A percentile compares a stretch with the other conserved stretches of the same genome.
Evolutionary conservation across 1,284 basidiomycete species (phyloP).

Genomic region (Chalciporus sp.): DNA sequence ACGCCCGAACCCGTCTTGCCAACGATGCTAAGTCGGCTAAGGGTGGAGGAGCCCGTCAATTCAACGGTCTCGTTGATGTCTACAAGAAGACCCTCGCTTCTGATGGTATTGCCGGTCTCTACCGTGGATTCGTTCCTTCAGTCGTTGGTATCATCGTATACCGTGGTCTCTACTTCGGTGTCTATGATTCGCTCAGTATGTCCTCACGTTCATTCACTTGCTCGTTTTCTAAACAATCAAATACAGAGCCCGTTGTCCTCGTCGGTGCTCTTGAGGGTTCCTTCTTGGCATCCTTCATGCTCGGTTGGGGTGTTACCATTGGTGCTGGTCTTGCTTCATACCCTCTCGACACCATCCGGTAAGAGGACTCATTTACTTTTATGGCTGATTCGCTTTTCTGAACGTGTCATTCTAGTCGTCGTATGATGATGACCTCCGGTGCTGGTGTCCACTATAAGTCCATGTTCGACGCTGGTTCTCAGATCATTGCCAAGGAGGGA

Average conservation of each 20-base stretch:
- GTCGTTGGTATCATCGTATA: conserved; percentile 96
- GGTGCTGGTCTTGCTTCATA: conserved; percentile 96
- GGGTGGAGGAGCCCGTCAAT: conserved; percentile 89
- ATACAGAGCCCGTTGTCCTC: conserved; percentile 85
- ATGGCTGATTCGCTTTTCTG: background rate
- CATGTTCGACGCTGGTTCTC: conserved; percentile 85
- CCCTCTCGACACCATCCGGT: conserved; percentile 93
- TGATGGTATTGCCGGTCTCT: conserved; percentile 88
- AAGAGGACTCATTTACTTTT: conserved; percentile 30
- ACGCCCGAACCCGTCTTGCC: conserved; percentile 96
- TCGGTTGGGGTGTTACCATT: conserved; percentile 94
- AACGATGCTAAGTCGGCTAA: conserved; percentile 95
- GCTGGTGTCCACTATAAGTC: conserved; percentile 87
- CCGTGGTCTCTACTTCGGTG: conserved; percentile 95
- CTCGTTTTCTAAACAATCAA: conserved; percentile 17
- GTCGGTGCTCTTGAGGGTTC: conserved; percentile 87
- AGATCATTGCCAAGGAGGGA: conserved; percentile 91
- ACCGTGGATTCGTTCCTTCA: conserved; percentile 94
- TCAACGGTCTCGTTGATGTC: conserved; percentile 94
- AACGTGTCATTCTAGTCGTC: conserved; percentile 61
- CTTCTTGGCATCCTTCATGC: conserved; percentile 88
- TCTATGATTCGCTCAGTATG: conserved; percentile 90
- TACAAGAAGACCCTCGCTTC: conserved; percentile 92
- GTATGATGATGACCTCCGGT: conserved; percentile 95
- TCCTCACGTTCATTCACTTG: conserved; percentile 20